Conservation (phyloP, 805 yeast species). For the Priceomyces fermenticarens region DNA sequence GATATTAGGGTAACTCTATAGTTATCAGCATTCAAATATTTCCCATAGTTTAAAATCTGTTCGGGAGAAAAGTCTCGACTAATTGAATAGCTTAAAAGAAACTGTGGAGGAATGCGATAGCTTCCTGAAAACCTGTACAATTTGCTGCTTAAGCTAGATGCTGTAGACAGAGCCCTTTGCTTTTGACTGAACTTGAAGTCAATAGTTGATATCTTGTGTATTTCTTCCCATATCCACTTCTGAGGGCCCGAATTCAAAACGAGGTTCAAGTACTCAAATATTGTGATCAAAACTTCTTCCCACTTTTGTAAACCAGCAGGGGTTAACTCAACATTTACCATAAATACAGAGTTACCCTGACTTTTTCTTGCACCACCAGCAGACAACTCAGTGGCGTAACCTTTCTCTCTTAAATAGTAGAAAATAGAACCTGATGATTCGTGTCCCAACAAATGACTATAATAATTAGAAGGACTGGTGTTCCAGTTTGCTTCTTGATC, state of each 20-base stretch:
- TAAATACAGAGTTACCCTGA: constrained; percentile 63
- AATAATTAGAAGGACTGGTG: constrained; percentile 66
- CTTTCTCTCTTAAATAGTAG: constrained; percentile 60
- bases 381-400: constrained; percentile 79
- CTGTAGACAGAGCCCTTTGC: constrained; percentile 66
- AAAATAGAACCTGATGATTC: constrained; percentile 87
- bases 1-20: constrained; percentile 58
- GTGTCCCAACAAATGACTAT: constrained; percentile 85
- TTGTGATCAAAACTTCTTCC: constrained; percentile 52
- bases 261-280: constrained; percentile 74
- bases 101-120: constrained; percentile 56
- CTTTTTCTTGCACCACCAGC: constrained; percentile 70
- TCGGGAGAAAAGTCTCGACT: constrained; percentile 57
- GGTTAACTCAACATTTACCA: constrained; percentile 75
- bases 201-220: constrained; percentile 62
- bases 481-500: constrained; percentile 59
- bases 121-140: constrained; percentile 47
- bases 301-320: constrained; percentile 65
- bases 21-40: constrained; percentile 54
- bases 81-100: constrained; percentile 56
- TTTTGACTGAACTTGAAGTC: constrained; percentile 82
- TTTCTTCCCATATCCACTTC: constrained; percentile 77
- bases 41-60: constrained; percentile 47
- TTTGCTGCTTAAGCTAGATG: constrained; percentile 59
- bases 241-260: constrained; percentile 57